phyloP scores from a whole-genome alignment of 805 yeast species.

The Groenewaldozyma salmanticensis region DNA sequence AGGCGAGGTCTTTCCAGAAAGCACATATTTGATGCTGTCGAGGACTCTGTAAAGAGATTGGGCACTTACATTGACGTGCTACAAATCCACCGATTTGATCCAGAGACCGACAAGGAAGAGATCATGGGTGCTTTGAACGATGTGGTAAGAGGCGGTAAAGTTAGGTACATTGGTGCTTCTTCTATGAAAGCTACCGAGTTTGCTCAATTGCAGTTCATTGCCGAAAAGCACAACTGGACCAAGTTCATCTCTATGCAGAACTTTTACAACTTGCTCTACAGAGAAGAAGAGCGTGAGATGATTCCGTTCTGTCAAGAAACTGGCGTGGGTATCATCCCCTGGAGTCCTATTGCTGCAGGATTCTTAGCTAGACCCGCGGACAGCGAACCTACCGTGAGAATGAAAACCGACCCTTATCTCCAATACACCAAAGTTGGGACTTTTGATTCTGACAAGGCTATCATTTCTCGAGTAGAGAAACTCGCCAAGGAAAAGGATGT shows the following conservation, averaged over 20 bases:
- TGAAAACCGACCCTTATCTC: constrained; percentile 2
- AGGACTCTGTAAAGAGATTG: constrained; percentile 33
- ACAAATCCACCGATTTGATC: constrained; percentile 51
- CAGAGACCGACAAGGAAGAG: constrained; percentile 40
- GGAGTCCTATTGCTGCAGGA: constrained; percentile 54
- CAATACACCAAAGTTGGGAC: not conserved
- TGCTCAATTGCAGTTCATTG: constrained; percentile 41
- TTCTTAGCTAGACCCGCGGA: constrained; percentile 39
- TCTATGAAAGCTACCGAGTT: constrained; percentile 50
- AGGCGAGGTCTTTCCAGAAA: constrained; percentile 35
- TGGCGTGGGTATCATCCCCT: constrained; percentile 52
- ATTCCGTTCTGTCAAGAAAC: constrained; percentile 43
- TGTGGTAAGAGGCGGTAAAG: constrained; percentile 38
- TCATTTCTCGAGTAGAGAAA: constrained; percentile 45
- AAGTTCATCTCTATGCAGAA: constrained; percentile 55
- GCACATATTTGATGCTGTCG: constrained; percentile 39
- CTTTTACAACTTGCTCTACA: constrained; percentile 43
- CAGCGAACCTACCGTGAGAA: constrained; percentile 3
- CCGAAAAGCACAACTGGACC: constrained; percentile 48
- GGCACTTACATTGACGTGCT: constrained; percentile 44
- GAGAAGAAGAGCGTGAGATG: constrained; percentile 63
- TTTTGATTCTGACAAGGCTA: constrained; percentile 17
- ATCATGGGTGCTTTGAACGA: constrained; percentile 50
- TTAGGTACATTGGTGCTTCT: constrained; percentile 55
- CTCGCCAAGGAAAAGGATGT: constrained; percentile 38